phyloP scores from a whole-genome alignment of 2,329 filamentous ascomycete genomes.

The Xylaria sp. region DNA sequence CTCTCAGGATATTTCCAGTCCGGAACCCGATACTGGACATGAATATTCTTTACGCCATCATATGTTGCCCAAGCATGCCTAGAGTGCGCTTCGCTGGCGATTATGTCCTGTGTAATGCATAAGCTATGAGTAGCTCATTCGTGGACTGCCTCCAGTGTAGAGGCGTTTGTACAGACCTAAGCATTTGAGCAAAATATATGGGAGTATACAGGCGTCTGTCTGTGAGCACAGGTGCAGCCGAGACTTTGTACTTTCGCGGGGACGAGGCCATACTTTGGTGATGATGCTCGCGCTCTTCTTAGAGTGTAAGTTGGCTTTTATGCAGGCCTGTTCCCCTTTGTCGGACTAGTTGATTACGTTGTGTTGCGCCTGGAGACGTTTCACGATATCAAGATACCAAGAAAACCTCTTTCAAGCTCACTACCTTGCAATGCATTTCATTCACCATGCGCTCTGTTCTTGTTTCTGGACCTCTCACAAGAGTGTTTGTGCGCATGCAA shows the following conservation, averaged over 20 bases:
- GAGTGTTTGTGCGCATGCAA: background rate
- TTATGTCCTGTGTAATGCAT: slow-evolving; percentile 21
- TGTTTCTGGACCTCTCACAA: background rate
- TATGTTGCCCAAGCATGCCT: slow-evolving; percentile 30
- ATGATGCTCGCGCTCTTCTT: slow-evolving; percentile 18
- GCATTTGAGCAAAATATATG: slow-evolving; percentile 26
- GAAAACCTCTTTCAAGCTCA: slow-evolving; percentile 16
- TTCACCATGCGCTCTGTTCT: slow-evolving; percentile 1
- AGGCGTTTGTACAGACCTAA: slow-evolving; percentile 31
- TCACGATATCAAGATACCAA: slow-evolving; percentile 29
- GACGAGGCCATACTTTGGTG: slow-evolving; percentile 14
- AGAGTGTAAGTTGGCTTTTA: slow-evolving; percentile 21
- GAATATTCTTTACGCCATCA: slow-evolving; percentile 32
- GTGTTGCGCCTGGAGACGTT: slow-evolving; percentile 17
- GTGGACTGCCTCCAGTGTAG: slow-evolving; percentile 23
- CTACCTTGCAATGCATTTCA: slow-evolving; percentile 21
- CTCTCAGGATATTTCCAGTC: slow-evolving; percentile 44
- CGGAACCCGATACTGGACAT: slow-evolving; percentile 29
- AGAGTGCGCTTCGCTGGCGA: slow-evolving; percentile 18
- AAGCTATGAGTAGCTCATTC: slow-evolving; percentile 15
- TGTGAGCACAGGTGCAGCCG: slow-evolving; percentile 16
- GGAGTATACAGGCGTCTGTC: slow-evolving; percentile 29
- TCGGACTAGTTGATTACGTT: slow-evolving; percentile 16
- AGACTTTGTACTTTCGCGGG: slow-evolving; percentile 22
- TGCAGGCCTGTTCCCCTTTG: slow-evolving; percentile 10